Evolutionary conservation across 306 rosid genomes (phyloP), one percentile per base, ranked within the genome.

Genomic region (Myrica gale): DNA sequence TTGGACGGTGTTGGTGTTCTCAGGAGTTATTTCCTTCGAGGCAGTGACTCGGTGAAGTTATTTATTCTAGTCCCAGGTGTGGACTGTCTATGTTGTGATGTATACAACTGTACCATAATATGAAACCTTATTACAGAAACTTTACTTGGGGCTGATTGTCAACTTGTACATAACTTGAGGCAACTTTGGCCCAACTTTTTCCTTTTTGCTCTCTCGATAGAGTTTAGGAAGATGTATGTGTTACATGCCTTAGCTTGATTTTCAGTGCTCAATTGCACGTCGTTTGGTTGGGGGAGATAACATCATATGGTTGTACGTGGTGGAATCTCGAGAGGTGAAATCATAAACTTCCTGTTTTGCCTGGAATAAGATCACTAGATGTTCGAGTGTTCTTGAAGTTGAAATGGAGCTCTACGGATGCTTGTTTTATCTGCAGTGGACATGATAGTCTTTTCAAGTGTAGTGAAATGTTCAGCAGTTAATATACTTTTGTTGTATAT

Each of bases 151-250:
- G 54, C 32, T 47, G 23, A 58, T 72, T 71, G 44, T 74, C 44
- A 44, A 72, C 74, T 48, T 83, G 87, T 79, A 83, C 84, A 79
- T 57, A 71, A 65, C 70, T 71, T 79, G 75, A 48, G 81, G 83
- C 83, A 69, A 9, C 71, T 5, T 58, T 43, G 75, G 71, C 75
- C 81, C 75, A 8, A 20, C 74, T 15, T 53, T 0, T 32, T 42
- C 8, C 7, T 16, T 7, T 37, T 4, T 71, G 11, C 19, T 52
- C 42, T 23, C 70, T 8, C 7, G 70, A 23, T 16, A 26, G 26
- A 16, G n/a, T 6, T 6, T 17, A n/a, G 13, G 12, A 41, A 66
- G 50, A 66, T 66, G 37, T 32, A 32, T 32, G 37, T 32, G 37
- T 32, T 32, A 32, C 0, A 32, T 32, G 37, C 37, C 37, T 32